A percentile compares a stretch with the other conserved stretches of the same genome.
Conservation (phyloP, 2,329 filamentous ascomycete genomes). For the Xylariaceae sp. region DNA sequence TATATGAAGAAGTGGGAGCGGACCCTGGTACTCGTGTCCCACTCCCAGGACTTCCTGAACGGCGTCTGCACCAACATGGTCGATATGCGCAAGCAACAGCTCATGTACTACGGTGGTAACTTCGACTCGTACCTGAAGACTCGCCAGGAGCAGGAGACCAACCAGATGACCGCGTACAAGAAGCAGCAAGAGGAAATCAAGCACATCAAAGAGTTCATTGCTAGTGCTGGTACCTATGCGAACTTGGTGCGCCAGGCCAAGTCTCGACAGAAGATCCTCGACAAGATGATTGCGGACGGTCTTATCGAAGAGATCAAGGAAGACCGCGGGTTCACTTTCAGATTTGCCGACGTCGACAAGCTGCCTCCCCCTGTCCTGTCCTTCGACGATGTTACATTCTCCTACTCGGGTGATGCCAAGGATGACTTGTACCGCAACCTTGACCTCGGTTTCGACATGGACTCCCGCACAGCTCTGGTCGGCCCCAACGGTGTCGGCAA, state of each 20-base stretch:
- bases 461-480: conserved; percentile 92
- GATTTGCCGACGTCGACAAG: conserved; percentile 98
- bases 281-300: conserved; percentile 99
- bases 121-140: conserved; percentile 99
- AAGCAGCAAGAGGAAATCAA: conserved; percentile 99
- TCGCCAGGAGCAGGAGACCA: conserved; percentile 84
- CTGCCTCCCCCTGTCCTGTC: conserved; percentile 95
- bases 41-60: conserved; percentile 98
- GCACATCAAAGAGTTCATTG: conserved; percentile 99
- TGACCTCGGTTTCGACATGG: conserved; percentile 99
- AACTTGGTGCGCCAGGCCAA: conserved; percentile 99
- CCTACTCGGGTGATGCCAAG: conserved; percentile 81
- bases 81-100: conserved; percentile 84
- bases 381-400: conserved; percentile 96
- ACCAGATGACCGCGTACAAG: conserved; percentile 97
- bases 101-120: conserved; percentile 99
- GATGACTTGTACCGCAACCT: conserved; percentile 96
- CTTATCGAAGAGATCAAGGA: conserved; percentile 86
- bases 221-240: conserved; percentile 98
- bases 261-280: conserved; percentile 97
- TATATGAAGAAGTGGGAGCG: conserved; percentile 99
- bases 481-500: conserved; percentile 99
- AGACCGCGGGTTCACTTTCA: conserved; percentile 92
- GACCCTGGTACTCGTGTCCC: conserved; percentile 91
- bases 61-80: conserved; percentile 98